These are phyloP conservation scores for Eucalyptus regnans DNA, from an alignment of 345 rosid genomes.

Conservation along the genomic window DNA sequence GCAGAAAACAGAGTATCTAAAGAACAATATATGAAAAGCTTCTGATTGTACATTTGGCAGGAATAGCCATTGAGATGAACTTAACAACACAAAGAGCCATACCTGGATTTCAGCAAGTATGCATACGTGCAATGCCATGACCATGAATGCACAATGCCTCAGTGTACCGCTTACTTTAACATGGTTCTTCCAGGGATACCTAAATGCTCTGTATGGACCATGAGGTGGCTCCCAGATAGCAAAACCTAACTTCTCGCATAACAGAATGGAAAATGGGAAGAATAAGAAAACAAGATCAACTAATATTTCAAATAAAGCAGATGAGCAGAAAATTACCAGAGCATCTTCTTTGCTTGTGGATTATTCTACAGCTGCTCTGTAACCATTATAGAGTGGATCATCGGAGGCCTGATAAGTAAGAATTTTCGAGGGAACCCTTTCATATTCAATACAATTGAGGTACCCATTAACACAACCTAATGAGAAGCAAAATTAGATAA, in stretches of 20 bases:
- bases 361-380: constrained; percentile 82
- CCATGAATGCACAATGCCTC: constrained; percentile 92
- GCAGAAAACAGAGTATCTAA: background rate
- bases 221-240: constrained; percentile 99
- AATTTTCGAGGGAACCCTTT: constrained; percentile 77
- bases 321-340: constrained; percentile 34
- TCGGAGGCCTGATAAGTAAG: constrained; percentile 84
- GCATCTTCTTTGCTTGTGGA: constrained; percentile 88
- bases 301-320: background rate
- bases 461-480: constrained; percentile 69
- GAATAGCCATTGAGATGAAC: background rate
- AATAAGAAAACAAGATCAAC: background rate
- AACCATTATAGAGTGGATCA: constrained; percentile 75
- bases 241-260: constrained; percentile 47
- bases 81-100: background rate
- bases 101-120: constrained; percentile 97
- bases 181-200: constrained; percentile 87
- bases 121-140: constrained; percentile 92
- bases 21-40: background rate
- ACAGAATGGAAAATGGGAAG: background rate
- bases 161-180: constrained; percentile 80
- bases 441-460: constrained; percentile 56
- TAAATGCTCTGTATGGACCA: constrained; percentile 63
- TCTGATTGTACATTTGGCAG: background rate
- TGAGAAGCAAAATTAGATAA: background rate